Conservation (phyloP, 78 protist genomes). For the Emiliania huxleyi region DNA sequence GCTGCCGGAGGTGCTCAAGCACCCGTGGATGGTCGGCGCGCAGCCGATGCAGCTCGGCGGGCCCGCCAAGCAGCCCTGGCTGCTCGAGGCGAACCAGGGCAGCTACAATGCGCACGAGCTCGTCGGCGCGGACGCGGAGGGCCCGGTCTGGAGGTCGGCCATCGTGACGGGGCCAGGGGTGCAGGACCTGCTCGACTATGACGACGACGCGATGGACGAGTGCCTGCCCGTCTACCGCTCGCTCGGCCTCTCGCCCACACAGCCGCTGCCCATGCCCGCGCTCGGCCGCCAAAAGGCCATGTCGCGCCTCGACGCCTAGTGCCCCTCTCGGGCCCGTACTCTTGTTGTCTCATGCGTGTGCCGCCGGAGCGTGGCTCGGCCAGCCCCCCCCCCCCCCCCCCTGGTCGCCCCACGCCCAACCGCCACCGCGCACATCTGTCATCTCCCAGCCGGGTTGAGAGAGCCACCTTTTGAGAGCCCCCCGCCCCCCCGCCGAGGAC, state of each 20-base stretch:
- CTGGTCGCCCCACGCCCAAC: too few relatives aligned
- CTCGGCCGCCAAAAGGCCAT: neutral
- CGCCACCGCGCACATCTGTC: too few relatives aligned
- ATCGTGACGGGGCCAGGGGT: neutral
- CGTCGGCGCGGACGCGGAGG: neutral
- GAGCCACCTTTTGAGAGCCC: too few relatives aligned
- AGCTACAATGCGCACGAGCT: neutral
- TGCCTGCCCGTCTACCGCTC: neutral
- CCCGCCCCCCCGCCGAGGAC: too few relatives aligned
- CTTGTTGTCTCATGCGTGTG: too few relatives aligned
- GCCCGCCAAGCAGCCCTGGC: neutral
- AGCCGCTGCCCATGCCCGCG: neutral
- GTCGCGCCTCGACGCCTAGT: too few relatives aligned
- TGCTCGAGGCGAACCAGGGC: neutral
- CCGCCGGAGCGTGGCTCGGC: too few relatives aligned
- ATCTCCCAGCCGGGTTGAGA: too few relatives aligned
- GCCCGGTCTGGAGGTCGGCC: neutral
- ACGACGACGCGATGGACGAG: neutral
- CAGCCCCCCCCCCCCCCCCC: too few relatives aligned
- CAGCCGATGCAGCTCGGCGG: neutral
- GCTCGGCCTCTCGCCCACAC: neutral
- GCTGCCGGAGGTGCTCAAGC: neutral
- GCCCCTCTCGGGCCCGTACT: too few relatives aligned
- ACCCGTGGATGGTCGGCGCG: neutral
- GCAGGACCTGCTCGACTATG: neutral